Evolutionary conservation across 805 yeast species (phyloP), one percentile per base, ranked within the genome.

Genomic region (Blastobotrys mokoenaii): DNA sequence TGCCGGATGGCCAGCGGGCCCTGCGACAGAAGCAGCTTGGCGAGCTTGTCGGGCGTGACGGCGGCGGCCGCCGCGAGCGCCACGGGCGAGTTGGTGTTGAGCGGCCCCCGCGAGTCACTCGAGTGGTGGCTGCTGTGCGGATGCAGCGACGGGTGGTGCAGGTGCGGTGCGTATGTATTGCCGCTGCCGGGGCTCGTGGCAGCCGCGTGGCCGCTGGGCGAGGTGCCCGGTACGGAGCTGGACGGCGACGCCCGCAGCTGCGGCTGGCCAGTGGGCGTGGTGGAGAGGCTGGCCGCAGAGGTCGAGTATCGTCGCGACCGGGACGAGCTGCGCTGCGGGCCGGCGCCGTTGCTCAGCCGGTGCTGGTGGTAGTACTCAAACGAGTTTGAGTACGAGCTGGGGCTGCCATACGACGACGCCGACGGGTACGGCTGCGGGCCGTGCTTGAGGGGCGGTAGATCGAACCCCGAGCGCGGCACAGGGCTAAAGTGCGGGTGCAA

Each of bases 1-100:
- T 84, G 89, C 51, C 97, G 78, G 50, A 89, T 89, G 8, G 97
- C 94, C 52, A 87, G 66, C 1, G 96, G 96, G 5, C 96, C 96
- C 51, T 84, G 84, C 32, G 74, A 64, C 36, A 79, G 65, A 46
- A 88, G 69, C 44, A 89, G 65, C 30, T 73, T 73, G 17, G 94
- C 85, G 46, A 88, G 68, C 55, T 86, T 74, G 42, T 80, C 76
- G 5, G 95, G 84, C 0, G 96, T 87, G 22, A 88, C 88, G 54
- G 82, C 77, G 40, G 83, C 74, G 2, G 96, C 96, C 7, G 93
- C 93, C 7, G 87, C 89, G 41, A 86, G 74, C 1, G 94, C 96
- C 48, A 80, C 85, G 0, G 95, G 95, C 4, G 93, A 82, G 34
- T 89, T 81, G 0, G 96, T 86, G 51, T 60, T 61, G 40, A 64